Base-by-base conservation (phyloP, 805 yeast genomes). In the Kregervanrija fluxuum region DNA sequence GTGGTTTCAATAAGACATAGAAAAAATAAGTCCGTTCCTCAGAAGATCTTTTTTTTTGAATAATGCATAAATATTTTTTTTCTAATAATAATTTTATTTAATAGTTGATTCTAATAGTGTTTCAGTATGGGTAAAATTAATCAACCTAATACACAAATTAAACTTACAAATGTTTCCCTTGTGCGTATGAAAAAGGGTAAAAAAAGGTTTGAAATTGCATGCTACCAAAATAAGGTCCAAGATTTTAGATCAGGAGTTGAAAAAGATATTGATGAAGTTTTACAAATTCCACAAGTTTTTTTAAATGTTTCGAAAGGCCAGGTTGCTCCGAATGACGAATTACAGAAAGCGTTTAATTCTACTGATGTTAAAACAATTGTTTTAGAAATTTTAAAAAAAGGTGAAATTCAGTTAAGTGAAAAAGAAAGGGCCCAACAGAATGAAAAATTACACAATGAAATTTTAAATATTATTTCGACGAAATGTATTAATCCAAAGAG, bases 221-320 rank as follows among this genome's bases (percentile, higher is more conserved):
- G 99, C 59, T 93, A 93, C 62, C 96, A 87, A 59, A 93, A 93
- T 57, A 93, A 93, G 60, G 96, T 93, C 5, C 98, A 91, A 62
- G 99, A 93, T 62, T 93, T 89, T 79, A 73, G 97, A 54, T 75
- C 77, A 49, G 85, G 84, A 47, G 80, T 86, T 61, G 99, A 93
- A 59, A 91, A 87, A 54, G 96, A 93, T 60, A 62, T 93, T 8
- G 98, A 93, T 66, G 99, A 93, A 60, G 99, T 93, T 2, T 69
- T 93, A 33, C 99, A 93, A 62, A 88, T 93, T 43, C 96, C 89
- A n/a, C 96, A 85, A 62, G 95, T 93, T 1, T 93, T 93, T 57
- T 61, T 79, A 33, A 93, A 93, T 58, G 98, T 90, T 0, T 87
- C 96, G 12, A 93, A 93, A 59, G 99, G 99, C 2, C 88, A 80